Evolutionary conservation across 108 stramenopile genomes (phyloP).

Genomic region (Nitzschia putrida): DNA sequence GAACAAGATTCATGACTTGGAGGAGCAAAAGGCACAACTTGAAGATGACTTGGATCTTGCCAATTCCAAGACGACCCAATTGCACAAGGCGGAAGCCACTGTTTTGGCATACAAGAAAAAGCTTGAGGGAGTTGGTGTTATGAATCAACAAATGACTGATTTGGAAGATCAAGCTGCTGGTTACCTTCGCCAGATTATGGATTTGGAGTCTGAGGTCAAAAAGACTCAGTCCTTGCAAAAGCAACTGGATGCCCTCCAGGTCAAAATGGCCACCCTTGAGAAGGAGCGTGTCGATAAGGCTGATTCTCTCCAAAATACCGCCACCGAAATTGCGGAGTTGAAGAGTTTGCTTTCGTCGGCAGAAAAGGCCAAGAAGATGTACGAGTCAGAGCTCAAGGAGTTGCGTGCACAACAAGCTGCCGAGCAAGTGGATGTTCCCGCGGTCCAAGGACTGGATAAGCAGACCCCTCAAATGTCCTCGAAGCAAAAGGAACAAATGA

Average conservation of each 20-base stretch:
- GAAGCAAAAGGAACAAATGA: constrained; percentile 55
- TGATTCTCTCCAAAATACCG: constrained; percentile 45
- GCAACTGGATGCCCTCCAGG: constrained; percentile 58
- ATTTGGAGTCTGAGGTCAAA: constrained; percentile 77
- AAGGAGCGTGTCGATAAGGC: constrained; percentile 39
- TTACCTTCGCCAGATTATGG: constrained; percentile 81
- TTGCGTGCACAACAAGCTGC: constrained; percentile 73
- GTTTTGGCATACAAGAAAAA: constrained; percentile 76
- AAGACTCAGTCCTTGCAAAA: constrained; percentile 64
- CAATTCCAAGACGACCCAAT: constrained; percentile 73
- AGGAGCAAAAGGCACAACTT: constrained; percentile 71
- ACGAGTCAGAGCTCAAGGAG: constrained; percentile 74
- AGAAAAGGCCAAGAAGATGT: constrained; percentile 79
- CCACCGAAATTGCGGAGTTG: constrained; percentile 63
- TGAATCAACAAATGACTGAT: constrained; percentile 79
- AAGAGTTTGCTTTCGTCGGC: constrained; percentile 63
- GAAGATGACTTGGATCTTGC: constrained; percentile 87
- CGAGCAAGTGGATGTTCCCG: constrained; percentile 46
- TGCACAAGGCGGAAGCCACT: constrained; percentile 80
- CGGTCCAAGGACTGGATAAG: constrained; percentile 36
- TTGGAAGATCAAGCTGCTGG: constrained; percentile 76
- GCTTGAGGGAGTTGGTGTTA: constrained; percentile 69
- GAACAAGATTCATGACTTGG: constrained; percentile 60
- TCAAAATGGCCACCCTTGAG: constrained; percentile 45
- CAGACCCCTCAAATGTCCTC: constrained; percentile 25